Conservation (phyloP, 768 basidiomycete species). For the Phanerochaete sordida region DNA sequence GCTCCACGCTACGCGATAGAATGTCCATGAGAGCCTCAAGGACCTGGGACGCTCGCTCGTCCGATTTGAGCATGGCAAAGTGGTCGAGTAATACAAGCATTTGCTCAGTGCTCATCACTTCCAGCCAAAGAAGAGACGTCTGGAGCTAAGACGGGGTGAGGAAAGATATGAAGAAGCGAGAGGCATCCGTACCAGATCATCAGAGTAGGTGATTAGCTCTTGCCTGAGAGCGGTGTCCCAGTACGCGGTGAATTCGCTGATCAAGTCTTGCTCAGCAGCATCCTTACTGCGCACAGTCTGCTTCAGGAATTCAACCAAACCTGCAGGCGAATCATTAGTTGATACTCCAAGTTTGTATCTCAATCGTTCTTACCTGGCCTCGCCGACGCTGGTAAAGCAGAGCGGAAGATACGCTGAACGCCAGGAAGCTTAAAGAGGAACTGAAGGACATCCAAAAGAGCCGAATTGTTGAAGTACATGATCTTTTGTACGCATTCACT, state of each 20-base stretch:
- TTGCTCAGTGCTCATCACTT: slow-evolving; percentile 39
- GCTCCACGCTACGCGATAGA: slow-evolving; percentile 5
- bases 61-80: background rate
- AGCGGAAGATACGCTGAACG: background rate
- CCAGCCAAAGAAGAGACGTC: slow-evolving; percentile 47
- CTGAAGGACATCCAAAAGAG: background rate
- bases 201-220: background rate
- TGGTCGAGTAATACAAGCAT: background rate
- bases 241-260: slow-evolving; percentile 37
- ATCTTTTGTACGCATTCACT: slow-evolving; percentile 1
- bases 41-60: background rate
- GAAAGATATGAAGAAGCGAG: background rate
- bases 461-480: background rate
- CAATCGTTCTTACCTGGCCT: background rate
- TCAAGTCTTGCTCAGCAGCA: slow-evolving; percentile 34
- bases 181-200: slow-evolving; percentile 2
- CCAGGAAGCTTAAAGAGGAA: background rate
- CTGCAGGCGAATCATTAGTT: slow-evolving; percentile 26
- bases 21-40: background rate
- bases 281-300: slow-evolving; percentile 34
- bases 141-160: background rate
- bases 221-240: slow-evolving; percentile 33
- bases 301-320: slow-evolving; percentile 37
- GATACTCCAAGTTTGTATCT: background rate
- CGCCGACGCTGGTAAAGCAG: background rate